Base-by-base conservation (phyloP, 2,329 filamentous ascomycete species). In the Emydomyces testavorans region DNA sequence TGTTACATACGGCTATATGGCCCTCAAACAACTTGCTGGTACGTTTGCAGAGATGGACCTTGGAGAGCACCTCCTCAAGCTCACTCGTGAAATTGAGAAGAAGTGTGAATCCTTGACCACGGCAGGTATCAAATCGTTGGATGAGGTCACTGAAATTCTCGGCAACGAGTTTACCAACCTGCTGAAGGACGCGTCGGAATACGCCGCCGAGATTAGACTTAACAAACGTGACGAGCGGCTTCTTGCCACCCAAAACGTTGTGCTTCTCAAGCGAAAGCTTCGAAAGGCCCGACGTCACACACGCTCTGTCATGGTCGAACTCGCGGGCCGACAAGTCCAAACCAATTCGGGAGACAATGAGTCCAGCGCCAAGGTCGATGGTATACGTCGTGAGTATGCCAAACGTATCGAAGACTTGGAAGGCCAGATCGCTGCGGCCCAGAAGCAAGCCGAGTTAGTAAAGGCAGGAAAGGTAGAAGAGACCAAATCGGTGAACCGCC, bases 181-280 rank as follows among this genome's bases (percentile, higher is more conserved):
- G 35, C 46, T 41, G 11, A 8, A 46, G 11, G 46, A 45, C 24
- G 50, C 46, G 6, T 31, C 40, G 8, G n/a, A 21, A 7, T 29
- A 32, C 16, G 39, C 31, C 8, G 35, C 32, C 8, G 26, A 24
- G 20, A n/a, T 41, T 23, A 40, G 41, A 20, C 16, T 43, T n/a
- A 13, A 11, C 38, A 21, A n/a, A 32, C 31, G 24, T 18, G 26
- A 29, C 20, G 16, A 15, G 34, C 20, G 20, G 39, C 44, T 26
- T 45, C n/a, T 18, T 34, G 45, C 20, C 35, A 51, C 41, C 4
- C 32, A 16, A 16, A 4, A 35, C n/a, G 34, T 24, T 20, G 41
- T 28, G 26, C 34, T 46, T 32, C 24, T 42, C 23, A 49, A 42
- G 21, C 50, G 37, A 23, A 44, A 49, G 46, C 28, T 49, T 31